Base-by-base conservation (phyloP, 495 filamentous ascomycete genomes). In the Aspergillus homomorphus region DNA sequence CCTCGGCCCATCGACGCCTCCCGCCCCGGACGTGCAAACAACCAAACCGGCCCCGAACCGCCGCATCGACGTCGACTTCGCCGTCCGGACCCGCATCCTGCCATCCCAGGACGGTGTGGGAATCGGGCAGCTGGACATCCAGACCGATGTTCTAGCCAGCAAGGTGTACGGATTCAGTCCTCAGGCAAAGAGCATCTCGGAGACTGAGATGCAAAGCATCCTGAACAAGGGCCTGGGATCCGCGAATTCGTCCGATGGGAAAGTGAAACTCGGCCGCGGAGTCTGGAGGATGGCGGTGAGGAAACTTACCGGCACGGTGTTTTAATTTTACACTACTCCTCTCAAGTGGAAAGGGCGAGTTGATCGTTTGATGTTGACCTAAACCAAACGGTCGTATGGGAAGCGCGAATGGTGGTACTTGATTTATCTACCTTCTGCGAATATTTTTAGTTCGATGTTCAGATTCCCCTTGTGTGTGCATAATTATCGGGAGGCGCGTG, bases 111-210 rank as follows among this genome's bases (percentile, higher is more conserved):
- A 62, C 0, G 59, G 62, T 21, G 53, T 62, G 43, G 57, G 59
- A 1, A 65, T 75, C 24, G 70, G 73, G 19, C 58, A 58, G 15
- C 46, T 79, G 53, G 68, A 73, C 14, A 68, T 79, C 42, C 66
- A 75, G 22, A 76, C 74, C 15, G 70, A 76, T 20, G 73, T 73
- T 2, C 54, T 76, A 12, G 74, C 75, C 8, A 77, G 69, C 38
- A 79, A 79, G 54, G 69, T 79, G 51, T 79, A 79, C 44, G 77
- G 77, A 8, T 79, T 79, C 41, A 73, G 69, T 10, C 51, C 62
- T 10, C 65, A 51, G 1, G 73, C 66, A 42, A 64, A 66, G 45
- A 72, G 70, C 22, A 51, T 75, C 0, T 68, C 76, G 0, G 71
- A 75, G 21, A 63, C 61, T 8, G 71, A 79, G 28, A 73, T 79